phyloP scores from a whole-genome alignment of 208 protist genomes.

The Leishmania aethiopica region DNA sequence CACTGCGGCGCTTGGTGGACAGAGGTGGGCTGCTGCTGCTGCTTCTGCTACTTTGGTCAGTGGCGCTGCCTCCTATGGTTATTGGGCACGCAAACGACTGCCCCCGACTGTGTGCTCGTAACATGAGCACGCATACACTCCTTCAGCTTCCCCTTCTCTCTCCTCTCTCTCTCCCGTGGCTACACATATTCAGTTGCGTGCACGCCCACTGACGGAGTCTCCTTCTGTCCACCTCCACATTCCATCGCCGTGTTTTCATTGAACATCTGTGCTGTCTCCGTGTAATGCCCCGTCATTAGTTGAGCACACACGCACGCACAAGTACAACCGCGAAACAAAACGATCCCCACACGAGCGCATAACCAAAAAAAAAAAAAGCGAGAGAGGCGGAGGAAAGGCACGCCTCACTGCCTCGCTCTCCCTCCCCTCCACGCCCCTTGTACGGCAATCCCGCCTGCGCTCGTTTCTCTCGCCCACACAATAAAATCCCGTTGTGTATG shows the following conservation, averaged over 20 bases:
- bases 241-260: not conserved
- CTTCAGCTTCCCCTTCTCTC: not conserved
- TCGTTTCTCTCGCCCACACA: not conserved
- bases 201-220: not conserved
- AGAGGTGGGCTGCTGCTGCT: not conserved
- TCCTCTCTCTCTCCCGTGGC: not conserved
- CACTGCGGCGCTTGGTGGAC: not conserved
- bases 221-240: not conserved
- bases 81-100: not conserved
- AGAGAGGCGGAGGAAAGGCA: no score
- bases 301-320: not conserved
- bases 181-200: not conserved
- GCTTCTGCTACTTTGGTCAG: not conserved
- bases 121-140: not conserved
- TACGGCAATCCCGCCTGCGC: not conserved
- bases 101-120: not conserved
- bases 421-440: not conserved
- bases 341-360: not conserved
- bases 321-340: not conserved
- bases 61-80: not conserved
- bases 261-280: not conserved
- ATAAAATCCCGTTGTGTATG: not conserved
- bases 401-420: not conserved
- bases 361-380: not conserved
- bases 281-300: not conserved